phyloP scores from a whole-genome alignment of 2,329 filamentous ascomycete genomes.

The Trematosphaeria pertusa region DNA sequence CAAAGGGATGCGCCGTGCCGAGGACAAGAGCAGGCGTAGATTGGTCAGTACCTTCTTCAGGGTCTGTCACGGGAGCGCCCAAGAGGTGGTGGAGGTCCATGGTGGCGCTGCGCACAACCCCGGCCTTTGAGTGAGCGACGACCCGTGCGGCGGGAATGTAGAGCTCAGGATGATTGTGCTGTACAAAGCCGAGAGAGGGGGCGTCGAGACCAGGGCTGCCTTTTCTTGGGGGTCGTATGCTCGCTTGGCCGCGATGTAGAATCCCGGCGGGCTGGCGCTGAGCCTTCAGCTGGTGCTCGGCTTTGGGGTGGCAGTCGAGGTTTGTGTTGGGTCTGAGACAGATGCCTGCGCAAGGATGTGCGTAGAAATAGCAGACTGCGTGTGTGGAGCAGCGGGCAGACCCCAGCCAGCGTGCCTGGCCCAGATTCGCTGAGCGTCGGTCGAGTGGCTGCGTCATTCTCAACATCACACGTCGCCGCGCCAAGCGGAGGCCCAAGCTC shows the following conservation, averaged over 20 bases:
- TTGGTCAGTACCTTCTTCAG: slow-evolving; percentile 64
- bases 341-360: too few species aligned
- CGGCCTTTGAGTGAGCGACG: neutral
- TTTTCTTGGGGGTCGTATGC: neutral
- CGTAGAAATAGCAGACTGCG: neutral
- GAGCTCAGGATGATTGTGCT: neutral
- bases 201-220: neutral
- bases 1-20: slow-evolving; percentile 23
- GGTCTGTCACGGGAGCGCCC: slow-evolving; percentile 61
- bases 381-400: neutral
- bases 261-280: neutral
- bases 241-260: neutral
- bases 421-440: neutral
- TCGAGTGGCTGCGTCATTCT: slow-evolving; percentile 5
- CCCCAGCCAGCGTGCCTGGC: neutral
- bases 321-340: neutral
- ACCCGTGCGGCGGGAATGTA: neutral
- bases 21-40: slow-evolving; percentile 16
- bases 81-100: slow-evolving; percentile 50
- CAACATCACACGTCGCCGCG: slow-evolving; percentile 2
- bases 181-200: neutral
- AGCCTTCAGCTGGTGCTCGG: slow-evolving; percentile 4
- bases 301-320: neutral
- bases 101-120: slow-evolving; percentile 9
- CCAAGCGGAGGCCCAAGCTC: slow-evolving; percentile 14